Percentiles rank a stretch among this genome's conserved stretches.
Evolutionary conservation across 1,284 basidiomycete species (phyloP).

Genomic region (Veloboletus limbatus): DNA sequence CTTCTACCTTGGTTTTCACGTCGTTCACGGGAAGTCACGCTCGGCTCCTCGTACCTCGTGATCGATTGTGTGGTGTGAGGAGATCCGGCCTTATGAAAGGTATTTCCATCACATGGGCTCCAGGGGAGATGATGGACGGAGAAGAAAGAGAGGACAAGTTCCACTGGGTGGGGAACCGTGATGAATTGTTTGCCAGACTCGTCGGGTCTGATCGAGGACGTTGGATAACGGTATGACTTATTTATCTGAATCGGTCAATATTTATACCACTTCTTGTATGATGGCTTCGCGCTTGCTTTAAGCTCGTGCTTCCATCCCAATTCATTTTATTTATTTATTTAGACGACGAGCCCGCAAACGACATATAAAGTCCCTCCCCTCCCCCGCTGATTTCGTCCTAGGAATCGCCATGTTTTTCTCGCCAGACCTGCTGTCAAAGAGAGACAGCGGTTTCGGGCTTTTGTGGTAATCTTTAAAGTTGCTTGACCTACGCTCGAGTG

Average conservation of each 20-base stretch:
- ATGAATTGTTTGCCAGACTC: slow-evolving; percentile 66
- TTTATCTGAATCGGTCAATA: slow-evolving; percentile 7
- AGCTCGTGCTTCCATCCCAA: slow-evolving; percentile 13
- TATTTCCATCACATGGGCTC: slow-evolving; percentile 47
- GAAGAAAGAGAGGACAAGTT: slow-evolving; percentile 52
- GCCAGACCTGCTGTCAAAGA: slow-evolving; percentile 63
- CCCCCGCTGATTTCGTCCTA: neutral
- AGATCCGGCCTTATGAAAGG: slow-evolving; percentile 54
- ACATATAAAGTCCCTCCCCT: slow-evolving; percentile 5
- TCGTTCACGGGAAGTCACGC: slow-evolving; percentile 46
- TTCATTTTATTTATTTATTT: neutral
- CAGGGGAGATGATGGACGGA: slow-evolving; percentile 24
- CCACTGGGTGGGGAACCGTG: slow-evolving; percentile 55
- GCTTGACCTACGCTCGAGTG: neutral
- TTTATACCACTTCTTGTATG: neutral
- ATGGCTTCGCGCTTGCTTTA: slow-evolving; percentile 28
- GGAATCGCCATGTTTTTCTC: slow-evolving; percentile 67
- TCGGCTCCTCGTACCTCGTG: slow-evolving; percentile 45
- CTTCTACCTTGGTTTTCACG: slow-evolving; percentile 51
- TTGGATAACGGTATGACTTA: slow-evolving; percentile 37
- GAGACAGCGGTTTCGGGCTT: slow-evolving; percentile 79
- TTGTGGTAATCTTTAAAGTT: slow-evolving; percentile 56
- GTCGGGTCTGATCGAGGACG: slow-evolving; percentile 46
- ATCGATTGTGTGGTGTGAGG: slow-evolving; percentile 53
- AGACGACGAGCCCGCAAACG: slow-evolving; percentile 3